A percentile compares a stretch with the other conserved stretches of the same genome.
Evolutionary conservation across 2,329 filamentous ascomycete species (phyloP).

Genomic region (Cladophialophora psammophila): DNA sequence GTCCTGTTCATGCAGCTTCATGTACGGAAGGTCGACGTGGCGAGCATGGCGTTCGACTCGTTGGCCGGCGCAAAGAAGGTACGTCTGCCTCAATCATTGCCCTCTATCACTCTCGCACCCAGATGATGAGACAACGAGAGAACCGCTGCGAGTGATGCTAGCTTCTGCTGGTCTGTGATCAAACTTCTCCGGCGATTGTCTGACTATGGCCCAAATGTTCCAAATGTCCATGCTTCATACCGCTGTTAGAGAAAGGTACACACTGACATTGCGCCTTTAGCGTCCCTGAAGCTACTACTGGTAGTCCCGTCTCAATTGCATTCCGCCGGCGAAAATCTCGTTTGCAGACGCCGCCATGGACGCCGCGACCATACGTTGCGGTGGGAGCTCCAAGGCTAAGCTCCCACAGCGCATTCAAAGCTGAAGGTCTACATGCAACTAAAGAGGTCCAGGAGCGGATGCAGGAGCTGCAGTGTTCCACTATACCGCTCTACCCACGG

Average conservation of each 20-base stretch:
- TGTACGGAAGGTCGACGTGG: constrained; percentile 51
- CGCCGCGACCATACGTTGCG: constrained; percentile 16
- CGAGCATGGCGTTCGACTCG: constrained; percentile 45
- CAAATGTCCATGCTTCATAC: not conserved
- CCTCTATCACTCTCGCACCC: constrained; percentile 18
- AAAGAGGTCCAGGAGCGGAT: constrained; percentile 49
- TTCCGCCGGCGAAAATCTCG: not conserved
- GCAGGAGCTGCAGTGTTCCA: constrained; percentile 47
- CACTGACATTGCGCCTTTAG: not conserved
- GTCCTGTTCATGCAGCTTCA: constrained; percentile 41
- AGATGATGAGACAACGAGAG: constrained; percentile 58
- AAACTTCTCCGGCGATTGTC: constrained; percentile 35
- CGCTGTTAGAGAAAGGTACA: not conserved
- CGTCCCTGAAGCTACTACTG: not conserved
- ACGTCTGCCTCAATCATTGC: constrained; percentile 38
- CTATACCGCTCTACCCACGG: constrained; percentile 30
- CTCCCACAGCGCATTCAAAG: not conserved
- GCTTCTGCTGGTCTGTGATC: constrained; percentile 57
- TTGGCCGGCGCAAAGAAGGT: constrained; percentile 43
- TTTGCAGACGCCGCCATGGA: constrained; percentile 13
- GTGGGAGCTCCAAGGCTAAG: not conserved
- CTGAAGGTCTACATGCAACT: constrained; percentile 7
- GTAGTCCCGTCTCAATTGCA: not conserved
- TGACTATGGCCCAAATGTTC: constrained; percentile 15
- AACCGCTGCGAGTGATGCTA: constrained; percentile 74